These are phyloP conservation scores for Paralagenidium karlingii DNA, from an alignment of 352 stramenopile genomes.

Conservation along the genomic window DNA sequence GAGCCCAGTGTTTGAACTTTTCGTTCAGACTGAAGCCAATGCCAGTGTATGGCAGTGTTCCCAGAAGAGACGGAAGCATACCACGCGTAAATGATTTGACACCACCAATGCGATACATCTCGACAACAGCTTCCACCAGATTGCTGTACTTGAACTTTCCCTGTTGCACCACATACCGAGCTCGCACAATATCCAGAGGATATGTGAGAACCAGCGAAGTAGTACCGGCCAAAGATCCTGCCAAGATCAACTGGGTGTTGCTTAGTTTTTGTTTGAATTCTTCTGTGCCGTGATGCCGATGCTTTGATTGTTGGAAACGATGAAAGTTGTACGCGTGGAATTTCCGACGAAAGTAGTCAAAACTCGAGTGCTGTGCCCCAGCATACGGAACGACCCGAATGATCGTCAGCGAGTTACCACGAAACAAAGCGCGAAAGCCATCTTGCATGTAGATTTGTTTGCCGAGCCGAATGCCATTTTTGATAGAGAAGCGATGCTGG, in stretches of 20 bases:
- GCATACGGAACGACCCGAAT: constrained; percentile 67
- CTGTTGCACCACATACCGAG: constrained; percentile 81
- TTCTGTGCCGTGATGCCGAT: constrained; percentile 9
- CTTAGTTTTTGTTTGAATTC: constrained; percentile 45
- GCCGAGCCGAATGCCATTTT: constrained; percentile 44
- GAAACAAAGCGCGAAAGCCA: constrained; percentile 56
- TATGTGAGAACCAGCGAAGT: constrained; percentile 67
- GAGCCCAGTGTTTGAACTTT: constrained; percentile 62
- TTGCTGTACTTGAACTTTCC: constrained; percentile 62
- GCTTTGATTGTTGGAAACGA: too few species aligned
- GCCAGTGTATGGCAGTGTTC: constrained; percentile 76
- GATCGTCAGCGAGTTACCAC: constrained; percentile 69
- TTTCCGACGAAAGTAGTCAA: constrained; percentile 69
- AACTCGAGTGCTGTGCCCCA: constrained; percentile 70
- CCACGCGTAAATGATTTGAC: constrained; percentile 51
- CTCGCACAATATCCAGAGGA: constrained; percentile 68
- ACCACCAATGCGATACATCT: constrained; percentile 71
- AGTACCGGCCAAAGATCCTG: constrained; percentile 55
- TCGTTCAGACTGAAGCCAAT: constrained; percentile 81
- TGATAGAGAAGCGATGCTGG: constrained; percentile 54
- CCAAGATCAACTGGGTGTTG: constrained; percentile 61
- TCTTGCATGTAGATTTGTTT: constrained; percentile 57
- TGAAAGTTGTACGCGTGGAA: constrained; percentile 71
- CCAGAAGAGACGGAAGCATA: constrained; percentile 61
- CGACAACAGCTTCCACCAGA: constrained; percentile 44